Conservation (phyloP, 2,329 filamentous ascomycete species). For the Verticillium longisporum region DNA sequence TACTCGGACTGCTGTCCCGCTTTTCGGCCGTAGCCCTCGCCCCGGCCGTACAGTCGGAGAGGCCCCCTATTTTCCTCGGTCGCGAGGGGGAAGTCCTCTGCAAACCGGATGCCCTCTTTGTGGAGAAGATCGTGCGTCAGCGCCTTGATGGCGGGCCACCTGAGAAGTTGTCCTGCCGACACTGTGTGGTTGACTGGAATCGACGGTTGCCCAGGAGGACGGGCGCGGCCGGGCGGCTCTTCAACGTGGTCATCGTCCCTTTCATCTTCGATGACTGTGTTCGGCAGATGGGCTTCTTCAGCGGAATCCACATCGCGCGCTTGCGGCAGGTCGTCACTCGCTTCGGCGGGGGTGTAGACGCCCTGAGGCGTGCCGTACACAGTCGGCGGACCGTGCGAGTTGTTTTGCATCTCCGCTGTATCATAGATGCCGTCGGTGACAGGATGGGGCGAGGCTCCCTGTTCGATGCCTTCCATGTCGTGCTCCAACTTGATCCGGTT, state of each 20-base stretch:
- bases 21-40: constrained; percentile 57
- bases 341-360: constrained; percentile 1
- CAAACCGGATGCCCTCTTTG: constrained; percentile 43
- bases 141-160: constrained; percentile 61
- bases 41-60: constrained; percentile 69
- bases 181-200: constrained; percentile 86
- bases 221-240: constrained; percentile 40
- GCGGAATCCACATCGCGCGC: not conserved
- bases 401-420: not conserved
- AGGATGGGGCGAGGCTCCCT: not conserved
- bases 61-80: constrained; percentile 68
- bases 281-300: constrained; percentile 11
- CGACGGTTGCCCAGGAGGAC: constrained; percentile 54
- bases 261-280: constrained; percentile 30
- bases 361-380: constrained; percentile 1
- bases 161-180: constrained; percentile 74
- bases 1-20: constrained; percentile 19
- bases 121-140: constrained; percentile 50
- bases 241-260: constrained; percentile 37
- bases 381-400: not conserved
- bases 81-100: constrained; percentile 69
- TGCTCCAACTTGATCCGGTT: constrained; percentile 9
- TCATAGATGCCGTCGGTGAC: not conserved
- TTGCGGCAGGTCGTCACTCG: not conserved
- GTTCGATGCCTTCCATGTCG: not conserved